A percentile compares a stretch with the other conserved stretches of the same genome.
phyloP scores from a whole-genome alignment of 768 basidiomycete genomes.

The Polyporus arcularius region DNA sequence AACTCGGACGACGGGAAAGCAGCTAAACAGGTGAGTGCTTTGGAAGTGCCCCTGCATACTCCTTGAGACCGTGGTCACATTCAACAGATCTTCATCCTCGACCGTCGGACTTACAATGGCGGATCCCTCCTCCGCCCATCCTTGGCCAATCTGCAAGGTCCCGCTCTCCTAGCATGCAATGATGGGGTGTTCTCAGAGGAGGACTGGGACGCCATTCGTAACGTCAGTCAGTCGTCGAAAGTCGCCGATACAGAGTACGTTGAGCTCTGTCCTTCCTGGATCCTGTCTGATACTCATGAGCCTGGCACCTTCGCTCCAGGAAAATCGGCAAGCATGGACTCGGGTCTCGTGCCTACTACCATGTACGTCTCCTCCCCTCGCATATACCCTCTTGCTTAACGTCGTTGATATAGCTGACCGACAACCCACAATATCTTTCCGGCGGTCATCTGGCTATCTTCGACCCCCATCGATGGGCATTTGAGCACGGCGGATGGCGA shows the following conservation, averaged over 20 bases:
- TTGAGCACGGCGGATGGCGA: slow-evolving; percentile 28
- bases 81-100: slow-evolving; percentile 45
- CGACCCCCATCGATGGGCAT: slow-evolving; percentile 37
- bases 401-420: slow-evolving; percentile 42
- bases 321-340: slow-evolving; percentile 57
- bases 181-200: slow-evolving; percentile 40
- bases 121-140: slow-evolving; percentile 28
- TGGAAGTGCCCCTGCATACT: not conserved
- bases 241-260: slow-evolving; percentile 44
- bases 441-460: slow-evolving; percentile 40
- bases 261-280: not conserved
- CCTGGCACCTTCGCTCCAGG: slow-evolving; percentile 27
- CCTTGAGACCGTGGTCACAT: not conserved
- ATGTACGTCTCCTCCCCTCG: slow-evolving; percentile 33
- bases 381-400: not conserved
- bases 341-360: slow-evolving; percentile 53
- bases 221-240: slow-evolving; percentile 49
- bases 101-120: slow-evolving; percentile 35
- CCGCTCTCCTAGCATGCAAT: slow-evolving; percentile 50
- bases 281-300: too few species aligned
- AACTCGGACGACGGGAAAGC: slow-evolving; percentile 56
- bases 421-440: slow-evolving; percentile 51
- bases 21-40: slow-evolving; percentile 38
- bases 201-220: slow-evolving; percentile 48
- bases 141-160: slow-evolving; percentile 39